A percentile compares a stretch with the other conserved stretches of the same genome.
Conservation (phyloP, 148 eudicot genomes). For the Chenopodium album region DNA sequence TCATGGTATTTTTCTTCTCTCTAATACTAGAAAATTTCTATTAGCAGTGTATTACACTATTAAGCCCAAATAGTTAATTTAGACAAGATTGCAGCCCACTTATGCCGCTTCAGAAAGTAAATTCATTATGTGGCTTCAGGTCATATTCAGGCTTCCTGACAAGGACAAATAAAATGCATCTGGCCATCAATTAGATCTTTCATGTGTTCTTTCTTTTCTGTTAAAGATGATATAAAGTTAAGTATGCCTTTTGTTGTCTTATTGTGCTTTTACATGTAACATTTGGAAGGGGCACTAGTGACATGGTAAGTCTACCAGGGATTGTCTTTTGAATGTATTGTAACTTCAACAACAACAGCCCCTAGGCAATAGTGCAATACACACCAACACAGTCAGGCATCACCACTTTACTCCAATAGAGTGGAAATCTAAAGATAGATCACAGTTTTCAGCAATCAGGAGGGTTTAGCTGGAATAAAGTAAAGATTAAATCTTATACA, state of each 20-base stretch:
- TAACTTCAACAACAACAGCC: neutral
- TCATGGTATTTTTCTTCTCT: neutral
- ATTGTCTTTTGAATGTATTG: neutral
- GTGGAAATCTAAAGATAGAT: neutral
- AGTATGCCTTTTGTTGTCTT: neutral
- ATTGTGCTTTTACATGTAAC: neutral
- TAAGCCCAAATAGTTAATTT: neutral
- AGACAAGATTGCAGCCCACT: neutral
- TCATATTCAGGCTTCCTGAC: neutral
- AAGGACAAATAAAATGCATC: conserved; percentile 6
- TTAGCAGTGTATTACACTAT: neutral
- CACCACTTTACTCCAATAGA: no score
- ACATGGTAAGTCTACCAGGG: neutral
- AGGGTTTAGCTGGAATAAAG: neutral
- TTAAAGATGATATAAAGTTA: neutral
- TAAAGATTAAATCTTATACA: no score
- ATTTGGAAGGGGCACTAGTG: neutral
- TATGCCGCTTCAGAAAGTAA: neutral
- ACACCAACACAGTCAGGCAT: neutral
- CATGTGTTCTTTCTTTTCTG: neutral
- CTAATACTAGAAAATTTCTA: neutral
- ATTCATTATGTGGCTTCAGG: neutral
- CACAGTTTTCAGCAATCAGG: neutral
- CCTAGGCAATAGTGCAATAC: neutral
- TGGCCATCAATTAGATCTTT: neutral